These are phyloP conservation scores for Omphalotus guepiniiformis DNA, from an alignment of 768 basidiomycete species.

Conservation along the genomic window DNA sequence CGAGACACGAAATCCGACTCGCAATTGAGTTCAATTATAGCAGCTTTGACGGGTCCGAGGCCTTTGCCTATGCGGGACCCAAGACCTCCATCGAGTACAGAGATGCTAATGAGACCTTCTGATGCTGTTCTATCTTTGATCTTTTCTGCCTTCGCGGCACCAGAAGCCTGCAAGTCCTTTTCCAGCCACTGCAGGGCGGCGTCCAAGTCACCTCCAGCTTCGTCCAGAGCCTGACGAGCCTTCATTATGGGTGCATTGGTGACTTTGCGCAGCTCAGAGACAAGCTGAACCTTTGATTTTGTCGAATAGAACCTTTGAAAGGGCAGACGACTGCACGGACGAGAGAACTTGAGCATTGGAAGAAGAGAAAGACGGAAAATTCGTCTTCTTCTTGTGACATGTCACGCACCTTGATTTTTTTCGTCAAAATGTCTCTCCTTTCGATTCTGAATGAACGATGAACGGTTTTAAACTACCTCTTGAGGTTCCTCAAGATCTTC, in stretches of 20 bases:
- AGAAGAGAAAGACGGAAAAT: slow-evolving; percentile 5
- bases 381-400: too few species aligned
- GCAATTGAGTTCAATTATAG: slow-evolving; percentile 91
- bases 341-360: slow-evolving; percentile 15
- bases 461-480: slow-evolving; percentile 57
- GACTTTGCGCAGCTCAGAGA: slow-evolving; percentile 81
- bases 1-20: slow-evolving; percentile 96
- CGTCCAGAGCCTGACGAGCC: slow-evolving; percentile 81
- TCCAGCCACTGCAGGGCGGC: slow-evolving; percentile 79
- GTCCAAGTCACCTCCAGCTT: slow-evolving; percentile 68
- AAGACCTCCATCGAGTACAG: slow-evolving; percentile 62
- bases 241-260: slow-evolving; percentile 81
- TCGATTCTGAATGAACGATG: too few species aligned
- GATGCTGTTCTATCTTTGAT: slow-evolving; percentile 68
- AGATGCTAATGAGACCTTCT: slow-evolving; percentile 79
- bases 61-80: slow-evolving; percentile 30
- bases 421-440: background rate
- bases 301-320: slow-evolving; percentile 48
- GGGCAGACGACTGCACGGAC: slow-evolving; percentile 14
- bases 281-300: slow-evolving; percentile 69
- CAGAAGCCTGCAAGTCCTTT: slow-evolving; percentile 64
- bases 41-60: slow-evolving; percentile 58
- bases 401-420: background rate
- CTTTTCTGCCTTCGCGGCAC: slow-evolving; percentile 80
- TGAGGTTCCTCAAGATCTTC: slow-evolving; percentile 66